Evolutionary conservation across 1,139 yeast species (phyloP).

Genomic region (Debaryomyces fabryi): DNA sequence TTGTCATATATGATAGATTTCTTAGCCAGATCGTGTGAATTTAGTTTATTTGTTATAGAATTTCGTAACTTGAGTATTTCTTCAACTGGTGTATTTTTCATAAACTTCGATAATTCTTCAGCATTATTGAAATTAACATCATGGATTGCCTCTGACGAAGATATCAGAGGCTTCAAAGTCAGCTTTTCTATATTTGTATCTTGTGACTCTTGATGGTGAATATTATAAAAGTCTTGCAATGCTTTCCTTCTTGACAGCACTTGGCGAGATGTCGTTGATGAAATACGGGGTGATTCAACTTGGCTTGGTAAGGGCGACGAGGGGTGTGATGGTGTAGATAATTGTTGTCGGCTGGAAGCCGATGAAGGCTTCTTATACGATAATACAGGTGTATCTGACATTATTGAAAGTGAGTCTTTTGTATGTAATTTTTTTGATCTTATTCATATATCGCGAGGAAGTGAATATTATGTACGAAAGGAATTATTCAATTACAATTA

Average conservation of each 20-base stretch:
- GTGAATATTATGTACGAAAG: neutral
- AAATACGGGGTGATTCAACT: conserved; percentile 8
- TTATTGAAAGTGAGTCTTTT: conserved; percentile 4
- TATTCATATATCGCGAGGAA: neutral
- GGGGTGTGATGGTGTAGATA: conserved; percentile 12
- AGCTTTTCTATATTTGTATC: conserved; percentile 1
- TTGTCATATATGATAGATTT: conserved; percentile 52
- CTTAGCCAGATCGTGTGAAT: conserved; percentile 45
- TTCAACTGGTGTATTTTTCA: conserved; percentile 34
- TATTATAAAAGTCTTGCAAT: conserved; percentile 46
- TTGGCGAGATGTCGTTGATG: conserved; percentile 23
- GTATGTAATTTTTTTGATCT: neutral
- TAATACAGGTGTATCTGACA: conserved; percentile 28
- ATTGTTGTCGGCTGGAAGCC: conserved; percentile 9
- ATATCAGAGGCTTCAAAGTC: neutral
- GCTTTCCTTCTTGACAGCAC: conserved; percentile 47
- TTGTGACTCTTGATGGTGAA: conserved; percentile 20
- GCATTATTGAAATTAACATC: conserved; percentile 24
- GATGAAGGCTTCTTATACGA: conserved; percentile 32
- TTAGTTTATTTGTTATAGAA: conserved; percentile 32
- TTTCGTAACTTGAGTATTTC: conserved; percentile 43
- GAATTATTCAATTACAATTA: too few relatives aligned
- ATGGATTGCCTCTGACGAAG: conserved; percentile 6
- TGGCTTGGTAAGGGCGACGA: conserved; percentile 15
- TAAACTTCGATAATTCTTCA: conserved; percentile 32